Base-by-base conservation (phyloP, 306 rosid species). In the Dalbergia cultrata region DNA sequence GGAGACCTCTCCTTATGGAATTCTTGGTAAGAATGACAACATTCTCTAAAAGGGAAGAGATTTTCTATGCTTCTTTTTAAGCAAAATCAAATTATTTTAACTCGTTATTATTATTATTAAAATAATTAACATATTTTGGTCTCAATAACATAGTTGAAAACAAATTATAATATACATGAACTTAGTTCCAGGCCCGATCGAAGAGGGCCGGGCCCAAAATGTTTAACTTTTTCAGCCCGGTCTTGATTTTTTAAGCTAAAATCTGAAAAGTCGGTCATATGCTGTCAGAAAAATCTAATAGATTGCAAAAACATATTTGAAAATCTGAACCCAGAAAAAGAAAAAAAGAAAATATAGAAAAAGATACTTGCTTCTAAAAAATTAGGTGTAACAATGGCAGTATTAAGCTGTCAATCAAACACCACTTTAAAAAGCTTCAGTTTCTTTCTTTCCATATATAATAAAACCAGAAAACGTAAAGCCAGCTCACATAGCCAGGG, bases 401-500 rank as follows among this genome's bases (percentile, higher is more conserved):
- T 19, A 59, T 71, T 56, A 77, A 74, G 71, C 72, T 59, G 63
- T 74, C 21, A 67, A 41, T 18, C 9, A 41, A 57, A 52, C n/a
- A 1, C 52, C 76, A 65, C 75, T 43, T 12, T 41, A 14, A 22
- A 60, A 17, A 10, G 16, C 43, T 19, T 33, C 4, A 13, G 72
- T 43, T 47, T 13, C 56, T 57, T 49, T 13, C 8, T 35, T 16
- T 60, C 5, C 69, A 63, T 77, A 62, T 44, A 45, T n/a, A n/a
- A 8, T 22, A 8, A 65, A 80, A 69, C 45, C 83, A 57, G 56
- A 73, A 67, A 83, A 72, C 69, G 49, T 62, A 72, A 79, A 81
- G 85, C 74, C 70, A 80, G 81, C 84, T 79, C 77, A 71, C 31
- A 62, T 49, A 22, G 54, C 65, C 16, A 64, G 43, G 70, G 79